A percentile compares a stretch with the other conserved stretches of the same genome.
These are phyloP conservation scores for Pseudozyma sp. DNA, from an alignment of 1,284 basidiomycete genomes.

Conservation along the genomic window DNA sequence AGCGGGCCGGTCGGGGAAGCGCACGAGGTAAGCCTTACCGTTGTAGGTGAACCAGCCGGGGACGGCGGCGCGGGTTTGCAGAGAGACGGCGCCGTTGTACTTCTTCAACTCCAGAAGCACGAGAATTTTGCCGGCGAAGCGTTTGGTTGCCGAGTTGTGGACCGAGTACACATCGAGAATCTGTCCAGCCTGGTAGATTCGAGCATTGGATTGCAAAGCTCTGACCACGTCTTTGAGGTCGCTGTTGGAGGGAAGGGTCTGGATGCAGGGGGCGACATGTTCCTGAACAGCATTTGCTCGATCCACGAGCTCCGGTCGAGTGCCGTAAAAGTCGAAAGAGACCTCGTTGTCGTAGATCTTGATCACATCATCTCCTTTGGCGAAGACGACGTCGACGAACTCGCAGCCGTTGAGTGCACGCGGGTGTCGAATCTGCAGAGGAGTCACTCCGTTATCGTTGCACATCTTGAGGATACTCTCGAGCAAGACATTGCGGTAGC, in stretches of 20 bases:
- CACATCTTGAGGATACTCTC: constrained; percentile 40
- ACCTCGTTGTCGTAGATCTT: constrained; percentile 27
- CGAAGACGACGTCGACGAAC: constrained; percentile 38
- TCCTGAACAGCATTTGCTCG: constrained; percentile 18
- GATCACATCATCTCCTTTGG: constrained; percentile 18
- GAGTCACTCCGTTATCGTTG: constrained; percentile 21
- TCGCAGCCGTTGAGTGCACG: background rate
- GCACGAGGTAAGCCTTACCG: constrained; percentile 27
- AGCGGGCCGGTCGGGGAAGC: constrained; percentile 23
- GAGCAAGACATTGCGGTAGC: constrained; percentile 30
- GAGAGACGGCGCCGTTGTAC: constrained; percentile 6
- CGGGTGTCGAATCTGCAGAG: constrained; percentile 26
- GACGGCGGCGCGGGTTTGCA: constrained; percentile 17
- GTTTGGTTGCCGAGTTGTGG: constrained; percentile 3
- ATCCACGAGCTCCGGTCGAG: constrained; percentile 18
- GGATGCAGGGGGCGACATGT: constrained; percentile 29
- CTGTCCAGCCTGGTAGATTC: constrained; percentile 15
- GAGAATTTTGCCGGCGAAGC: constrained; percentile 31
- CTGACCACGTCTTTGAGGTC: constrained; percentile 1
- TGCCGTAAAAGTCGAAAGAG: constrained; percentile 40
- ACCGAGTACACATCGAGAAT: constrained; percentile 33
- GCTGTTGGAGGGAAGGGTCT: constrained; percentile 21
- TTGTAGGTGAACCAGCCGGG: constrained; percentile 35
- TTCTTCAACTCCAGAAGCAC: constrained; percentile 30
- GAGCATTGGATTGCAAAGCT: background rate